Evolutionary conservation across 208 protist species (phyloP).

Genomic region (Leishmania major): DNA sequence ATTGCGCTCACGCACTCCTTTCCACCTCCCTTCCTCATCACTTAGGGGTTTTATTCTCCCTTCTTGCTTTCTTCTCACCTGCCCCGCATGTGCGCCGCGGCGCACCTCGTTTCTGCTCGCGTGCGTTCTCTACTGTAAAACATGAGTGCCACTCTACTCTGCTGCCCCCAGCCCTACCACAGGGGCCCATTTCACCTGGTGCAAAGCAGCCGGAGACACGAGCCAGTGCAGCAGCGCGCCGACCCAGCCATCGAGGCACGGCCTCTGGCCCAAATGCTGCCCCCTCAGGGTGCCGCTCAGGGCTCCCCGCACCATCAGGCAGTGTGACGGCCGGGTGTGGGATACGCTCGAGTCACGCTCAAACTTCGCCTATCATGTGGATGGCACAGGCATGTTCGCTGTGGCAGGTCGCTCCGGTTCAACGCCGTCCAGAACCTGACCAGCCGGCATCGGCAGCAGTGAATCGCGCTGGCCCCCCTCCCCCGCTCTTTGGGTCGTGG

Average conservation of each 20-base stretch:
- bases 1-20: slow-evolving; percentile 38
- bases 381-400: background rate
- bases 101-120: background rate
- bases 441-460: background rate
- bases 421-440: background rate
- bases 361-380: background rate
- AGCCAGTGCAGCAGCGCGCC: background rate
- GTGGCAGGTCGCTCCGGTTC: background rate
- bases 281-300: background rate
- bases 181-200: background rate
- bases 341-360: background rate
- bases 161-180: background rate
- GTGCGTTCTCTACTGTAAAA: background rate
- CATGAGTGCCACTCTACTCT: background rate
- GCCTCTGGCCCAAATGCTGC: background rate
- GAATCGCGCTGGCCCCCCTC: background rate
- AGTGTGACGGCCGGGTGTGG: background rate
- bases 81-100: background rate
- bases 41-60: background rate
- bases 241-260: background rate
- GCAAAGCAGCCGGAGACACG: background rate
- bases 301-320: background rate
- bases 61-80: background rate
- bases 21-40: slow-evolving; percentile 44
- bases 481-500: too few relatives aligned